Evolutionary conservation across 2,329 filamentous ascomycete species (phyloP), one percentile per base, ranked within the genome.

Genomic region (Alternaria arborescens): DNA sequence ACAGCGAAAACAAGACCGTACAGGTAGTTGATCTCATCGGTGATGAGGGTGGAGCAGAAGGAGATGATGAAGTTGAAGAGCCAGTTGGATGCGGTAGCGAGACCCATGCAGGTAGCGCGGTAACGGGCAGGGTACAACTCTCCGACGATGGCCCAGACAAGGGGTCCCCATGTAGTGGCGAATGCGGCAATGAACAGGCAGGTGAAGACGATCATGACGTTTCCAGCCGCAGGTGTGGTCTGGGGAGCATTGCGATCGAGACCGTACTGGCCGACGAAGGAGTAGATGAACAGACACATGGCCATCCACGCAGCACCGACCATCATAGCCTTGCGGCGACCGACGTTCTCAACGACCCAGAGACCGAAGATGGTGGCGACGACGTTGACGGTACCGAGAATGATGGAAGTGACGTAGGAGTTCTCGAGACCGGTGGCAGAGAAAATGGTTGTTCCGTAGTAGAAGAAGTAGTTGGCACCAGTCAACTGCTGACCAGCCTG

Each of bases 21-120:
- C 3, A 84, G 84, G 77, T 90, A 93, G 68, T 90, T 85, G 60
- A 93, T 93, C 3, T 85, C 84, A 0, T 83, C 80, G 0, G 88
- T 91, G 75, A 94, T 93, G 78, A 93, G 92, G 2, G 91, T 89
- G 0, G 91, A 93, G 81, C 93, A 92, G 82, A 94, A 94, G 0
- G 87, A 80, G 61, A 80, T 77, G 46, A 81, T 68, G 72, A 81
- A 81, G 68, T 81, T 81, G 71, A 77, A 81, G n/a, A 79, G 70
- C 81, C 81, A 82, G 70, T 82, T 82, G 48, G 74, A 75, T 1
- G 80, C 78, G 4, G 63, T 61, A 8, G 80, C 81, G 4, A 82
- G 69, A 20, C 76, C 80, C 80, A 82, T 82, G 72, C 77, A 80
- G 32, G 69, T 79, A 4, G 80, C 81, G 30, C 81, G 78, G 72